Evolutionary conservation across 2,329 filamentous ascomycete species (phyloP), one percentile per base, ranked within the genome.

Genomic region (Aspergillus melleus): DNA sequence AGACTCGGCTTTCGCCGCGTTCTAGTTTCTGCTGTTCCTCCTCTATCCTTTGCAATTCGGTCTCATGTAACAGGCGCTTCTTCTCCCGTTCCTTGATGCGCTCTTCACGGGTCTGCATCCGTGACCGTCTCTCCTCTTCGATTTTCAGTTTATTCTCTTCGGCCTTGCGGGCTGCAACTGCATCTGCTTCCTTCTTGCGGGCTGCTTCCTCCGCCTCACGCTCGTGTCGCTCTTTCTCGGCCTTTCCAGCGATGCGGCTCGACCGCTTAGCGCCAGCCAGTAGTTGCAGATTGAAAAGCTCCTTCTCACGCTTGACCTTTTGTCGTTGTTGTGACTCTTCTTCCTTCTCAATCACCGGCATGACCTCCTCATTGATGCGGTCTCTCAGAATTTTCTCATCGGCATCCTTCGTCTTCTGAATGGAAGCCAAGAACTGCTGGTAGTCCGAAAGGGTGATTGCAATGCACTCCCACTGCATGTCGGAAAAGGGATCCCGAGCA

Each of bases 191-290:
- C 61, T 82, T 83, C 77, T 85, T 90, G 57, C 84, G 85, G 66
- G 91, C 87, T 50, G 89, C 90, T 70, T 93, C 89, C 10, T 83
- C 86, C 19, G 83, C 83, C 66, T 90, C 85, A 61, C 91, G 88
- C 51, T 94, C 88, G 61, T 89, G 82, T 66, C 86, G 88, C 70
- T 92, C 90, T 64, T 87, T 89, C 72, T 97, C 92, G 36, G 87
- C 80, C 72, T 92, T 96, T 64, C 85, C 85, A 19, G 94, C 93
- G 66, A 99, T 86, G 63, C 95, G 87, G 69, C 91, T 96, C 0
- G 95, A 99, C 63, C 95, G 84, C 78, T 99, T 99, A 4, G 95
- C 94, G 58, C 89, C 91, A n/a, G 92, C 92, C 78, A 98, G 84
- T 73, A 95, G 94, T 67, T 94, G 89, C 65, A 96, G 76, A 66